These are phyloP conservation scores for Orbilia oligospora DNA, from an alignment of 2,329 filamentous ascomycete genomes.

Conservation along the genomic window DNA sequence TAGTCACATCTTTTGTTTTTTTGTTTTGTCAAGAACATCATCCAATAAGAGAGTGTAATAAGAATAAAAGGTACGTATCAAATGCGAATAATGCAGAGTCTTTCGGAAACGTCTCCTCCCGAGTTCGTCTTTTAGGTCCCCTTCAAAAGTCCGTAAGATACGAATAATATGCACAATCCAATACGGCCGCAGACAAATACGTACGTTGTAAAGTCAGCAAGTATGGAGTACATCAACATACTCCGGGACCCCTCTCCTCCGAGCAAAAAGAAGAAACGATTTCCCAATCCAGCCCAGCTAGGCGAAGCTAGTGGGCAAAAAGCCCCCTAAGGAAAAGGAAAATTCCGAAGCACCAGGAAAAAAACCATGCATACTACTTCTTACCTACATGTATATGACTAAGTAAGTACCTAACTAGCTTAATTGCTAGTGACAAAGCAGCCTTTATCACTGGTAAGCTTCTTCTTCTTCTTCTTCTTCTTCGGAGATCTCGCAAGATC, in stretches of 20 bases:
- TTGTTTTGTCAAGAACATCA: no score
- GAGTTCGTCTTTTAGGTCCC: conserved; percentile 1
- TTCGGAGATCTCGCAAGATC: conserved; percentile 5
- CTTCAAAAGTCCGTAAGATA: not conserved
- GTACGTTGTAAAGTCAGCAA: no score
- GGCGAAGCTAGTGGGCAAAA: not conserved
- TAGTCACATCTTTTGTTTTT: not conserved
- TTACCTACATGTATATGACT: no score
- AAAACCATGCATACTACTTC: no score
- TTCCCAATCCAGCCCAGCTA: not conserved
- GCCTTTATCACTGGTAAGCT: not conserved
- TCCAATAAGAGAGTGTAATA: no score
- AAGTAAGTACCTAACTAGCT: no score
- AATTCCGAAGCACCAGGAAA: conserved; percentile 1
- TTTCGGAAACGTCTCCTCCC: conserved; percentile 3
- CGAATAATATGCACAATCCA: not conserved
- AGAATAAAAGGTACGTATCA: no score
- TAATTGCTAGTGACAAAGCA: not conserved
- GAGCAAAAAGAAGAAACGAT: not conserved
- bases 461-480: not conserved
- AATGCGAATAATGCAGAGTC: not conserved
- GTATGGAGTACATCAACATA: not conserved
- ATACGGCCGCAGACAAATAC: not conserved
- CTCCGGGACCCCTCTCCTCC: conserved; percentile 13
- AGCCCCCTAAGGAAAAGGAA: conserved; percentile 2